phyloP scores from a whole-genome alignment of 768 basidiomycete genomes.

The Naematelia encephala region DNA sequence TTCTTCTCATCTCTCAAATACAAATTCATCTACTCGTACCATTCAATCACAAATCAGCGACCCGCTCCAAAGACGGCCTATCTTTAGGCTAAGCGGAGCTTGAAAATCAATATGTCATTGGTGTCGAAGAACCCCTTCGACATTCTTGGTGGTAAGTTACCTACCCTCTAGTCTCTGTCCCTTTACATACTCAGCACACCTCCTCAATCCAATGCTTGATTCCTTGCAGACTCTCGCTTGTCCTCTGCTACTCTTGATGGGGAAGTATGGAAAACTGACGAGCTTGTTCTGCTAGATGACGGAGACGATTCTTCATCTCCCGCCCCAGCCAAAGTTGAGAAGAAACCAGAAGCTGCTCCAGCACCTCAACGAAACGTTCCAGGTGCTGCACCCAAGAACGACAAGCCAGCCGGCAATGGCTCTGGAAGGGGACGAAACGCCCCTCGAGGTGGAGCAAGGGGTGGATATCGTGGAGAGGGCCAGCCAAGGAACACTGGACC shows the following conservation, averaged over 20 bases:
- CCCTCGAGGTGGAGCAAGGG: constrained; percentile 45
- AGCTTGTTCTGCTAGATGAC: constrained; percentile 36
- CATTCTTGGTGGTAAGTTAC: constrained; percentile 42
- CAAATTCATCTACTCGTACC: too few relatives aligned
- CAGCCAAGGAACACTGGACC: constrained; percentile 33
- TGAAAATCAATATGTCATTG: constrained; percentile 36
- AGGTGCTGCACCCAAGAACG: constrained; percentile 28
- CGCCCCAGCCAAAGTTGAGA: constrained; percentile 27
- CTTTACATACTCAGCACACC: too few relatives aligned
- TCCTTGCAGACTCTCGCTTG: too few relatives aligned
- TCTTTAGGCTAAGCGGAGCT: background rate
- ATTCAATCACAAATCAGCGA: too few relatives aligned
- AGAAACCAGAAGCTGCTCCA: constrained; percentile 30
- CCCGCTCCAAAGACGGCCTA: constrained; percentile 3
- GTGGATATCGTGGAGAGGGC: constrained; percentile 24
- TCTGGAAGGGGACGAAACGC: constrained; percentile 32
- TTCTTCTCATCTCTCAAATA: background rate
- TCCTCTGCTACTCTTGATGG: background rate
- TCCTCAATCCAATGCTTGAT: too few relatives aligned
- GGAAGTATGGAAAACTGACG: background rate
- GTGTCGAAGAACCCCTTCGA: constrained; percentile 46
- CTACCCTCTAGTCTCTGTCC: too few relatives aligned
- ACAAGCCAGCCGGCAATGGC: constrained; percentile 13
- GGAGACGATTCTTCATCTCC: constrained; percentile 40
- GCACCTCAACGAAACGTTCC: constrained; percentile 40